Base-by-base conservation (phyloP, 2,329 filamentous ascomycete genomes). In the Fusarium pilosicola region DNA sequence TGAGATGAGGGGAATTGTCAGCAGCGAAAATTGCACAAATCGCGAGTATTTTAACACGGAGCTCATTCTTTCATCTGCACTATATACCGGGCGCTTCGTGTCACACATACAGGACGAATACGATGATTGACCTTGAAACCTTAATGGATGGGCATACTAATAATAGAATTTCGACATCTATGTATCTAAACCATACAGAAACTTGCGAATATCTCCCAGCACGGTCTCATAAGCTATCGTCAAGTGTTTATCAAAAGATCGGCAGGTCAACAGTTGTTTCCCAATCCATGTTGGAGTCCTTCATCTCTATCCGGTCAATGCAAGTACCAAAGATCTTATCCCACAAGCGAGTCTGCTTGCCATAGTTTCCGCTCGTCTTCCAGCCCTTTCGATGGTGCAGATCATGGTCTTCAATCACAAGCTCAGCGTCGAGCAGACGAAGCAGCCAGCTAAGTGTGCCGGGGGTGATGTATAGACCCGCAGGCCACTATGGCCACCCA, bases 311-410 rank as follows among this genome's bases (percentile, higher is more conserved):
- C 7, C 65, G 34, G 14, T 65, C 62, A 24, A 60, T 39, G 22
- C 65, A 68, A 28, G 65, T 65, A 1, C 65, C 65, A 56, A 68
- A 68, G 5, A 70, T 7, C 30, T 48, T 60, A 12, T 70, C 67
- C 67, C 67, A 70, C 22, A 70, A 8, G 3, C 67, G 60, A 24
- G 62, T 70, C 57, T 70, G 67, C n/a, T 70, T 70, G 9, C 67
- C 67, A 30, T 70, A 67, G 46, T 70, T 70, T 2, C 65, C 57
- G 30, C 63, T 67, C 3, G 52, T 13, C 20, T 60, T 62, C 30
- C 48, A 70, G 30, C 67, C 67, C 28, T 70, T 58, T 6, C 67
- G 52, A 6, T 70, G 67, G 7, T 70, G 67, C 5, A 70, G 57
- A 38, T 70, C 67, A 32, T 70, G 67, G 38, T 70, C 67, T 7